Evolutionary conservation across 2,329 filamentous ascomycete genomes (phyloP).

Genomic region (Lasiodiplodia citricola): DNA sequence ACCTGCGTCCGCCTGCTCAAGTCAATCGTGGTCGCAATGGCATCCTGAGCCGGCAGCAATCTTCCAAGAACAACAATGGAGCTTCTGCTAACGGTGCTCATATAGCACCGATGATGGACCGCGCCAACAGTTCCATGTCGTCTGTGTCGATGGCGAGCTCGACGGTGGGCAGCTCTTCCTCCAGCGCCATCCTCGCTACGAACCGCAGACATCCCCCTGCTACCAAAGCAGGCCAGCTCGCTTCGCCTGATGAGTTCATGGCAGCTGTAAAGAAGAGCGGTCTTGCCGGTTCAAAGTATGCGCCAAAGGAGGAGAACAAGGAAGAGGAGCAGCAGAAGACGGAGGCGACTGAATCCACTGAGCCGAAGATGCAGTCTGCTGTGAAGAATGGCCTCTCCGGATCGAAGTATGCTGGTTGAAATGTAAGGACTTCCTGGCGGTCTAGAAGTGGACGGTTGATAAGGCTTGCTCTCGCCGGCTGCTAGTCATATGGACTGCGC

Average conservation of each 20-base stretch:
- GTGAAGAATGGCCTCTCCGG: not conserved
- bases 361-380: not conserved
- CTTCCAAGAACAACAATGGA: not conserved
- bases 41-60: not conserved
- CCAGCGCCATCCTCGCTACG: constrained; percentile 1
- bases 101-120: constrained; percentile 2
- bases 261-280: not conserved
- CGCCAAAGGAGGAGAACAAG: not conserved
- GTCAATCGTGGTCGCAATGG: not conserved
- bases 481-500: not conserved
- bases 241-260: constrained; percentile 16
- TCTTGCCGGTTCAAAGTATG: constrained; percentile 4
- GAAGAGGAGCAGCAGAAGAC: not conserved
- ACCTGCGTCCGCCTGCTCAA: not conserved
- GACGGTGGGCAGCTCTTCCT: not conserved
- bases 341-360: not conserved
- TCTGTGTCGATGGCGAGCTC: not conserved
- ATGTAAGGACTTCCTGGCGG: not conserved
- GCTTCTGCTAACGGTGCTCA: not conserved
- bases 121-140: constrained; percentile 4
- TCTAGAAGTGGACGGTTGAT: not conserved
- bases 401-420: not conserved
- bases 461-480: not conserved
- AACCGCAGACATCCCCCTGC: not conserved
- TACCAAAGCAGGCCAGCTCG: not conserved